Evolutionary conservation across 2,329 filamentous ascomycete species (phyloP), one percentile per base, ranked within the genome.

Genomic region (Aaosphaeria pasadenensis): DNA sequence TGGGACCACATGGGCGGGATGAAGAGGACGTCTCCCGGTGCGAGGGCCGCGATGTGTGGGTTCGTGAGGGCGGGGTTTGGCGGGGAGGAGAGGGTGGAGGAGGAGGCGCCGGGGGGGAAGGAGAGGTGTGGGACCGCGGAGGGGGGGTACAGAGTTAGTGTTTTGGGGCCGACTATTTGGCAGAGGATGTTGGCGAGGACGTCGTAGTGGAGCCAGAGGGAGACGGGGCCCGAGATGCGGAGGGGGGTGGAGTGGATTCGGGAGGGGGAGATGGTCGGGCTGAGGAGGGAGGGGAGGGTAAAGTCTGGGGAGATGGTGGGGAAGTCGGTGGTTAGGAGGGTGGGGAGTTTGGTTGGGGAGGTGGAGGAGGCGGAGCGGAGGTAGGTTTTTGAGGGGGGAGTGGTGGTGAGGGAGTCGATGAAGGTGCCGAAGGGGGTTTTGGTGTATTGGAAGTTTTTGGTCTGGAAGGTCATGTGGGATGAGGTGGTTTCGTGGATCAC

Each of bases 121-220:
- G 80, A 78, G 1, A 96, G 77, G 33, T 82, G 73, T 17, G 77
- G 76, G 13, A 94, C 83, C 60, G 95, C 89, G 2, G 77, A 74
- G 0, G 91, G 91, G 1, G 89, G 89, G 64, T 90, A 96, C 1
- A 96, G 77, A 4, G 89, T 70, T 49, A 95, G 77, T 30, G 81
- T 79, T 64, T 94, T 95, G 1, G 79, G 78, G 4, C 91, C 90
- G 35, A 74, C 72, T 44, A 95, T 79, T 64, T 96, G 91, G 60
- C 86, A 90, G 51, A 94, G 86, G 4, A 95, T 77, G 60, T 95
- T 96, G 43, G 89, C 88, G 80, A 95, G 91, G 11, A 94, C 89
- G 71, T 95, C 89, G 73, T 94, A 95, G 69, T 95, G 89, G 31
- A 95, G 76, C 91, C 91, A 96, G 82, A 96, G 88, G 38, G 85